Base-by-base conservation (phyloP, 2,329 filamentous ascomycete species). In the Pseudocercospora cruenta region DNA sequence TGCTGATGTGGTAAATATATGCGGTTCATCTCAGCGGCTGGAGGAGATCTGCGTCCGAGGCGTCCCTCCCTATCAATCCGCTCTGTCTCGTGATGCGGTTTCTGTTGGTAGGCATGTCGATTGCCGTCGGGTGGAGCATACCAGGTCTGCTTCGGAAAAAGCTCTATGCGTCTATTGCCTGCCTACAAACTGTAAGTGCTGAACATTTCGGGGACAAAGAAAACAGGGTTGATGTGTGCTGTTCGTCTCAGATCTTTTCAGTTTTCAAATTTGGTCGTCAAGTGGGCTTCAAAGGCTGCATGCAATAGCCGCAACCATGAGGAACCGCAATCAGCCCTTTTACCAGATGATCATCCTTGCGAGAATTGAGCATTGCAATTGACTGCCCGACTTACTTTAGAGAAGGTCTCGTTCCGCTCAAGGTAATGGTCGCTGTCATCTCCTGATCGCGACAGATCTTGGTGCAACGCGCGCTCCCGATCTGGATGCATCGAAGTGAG, bases 201-300 rank as follows among this genome's bases (percentile, higher is more conserved):
- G 7, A 31, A 22, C 10, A 7, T 2, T 26, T 31, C 14, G 7
- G 14, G 4, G 21, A 8, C 33, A 9, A 47, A 16, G 21, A 26
- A 36, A 26, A 45, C 45, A 55, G 59, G 16, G 19, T 14, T 55
- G 26, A 19, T 4, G 7, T 26, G 39, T 43, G 39, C 0, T 10
- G 9, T 47, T 22, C 14, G 22, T 14, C 58, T 91, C 89, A 91
- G 89, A 85, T 91, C 88, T 91, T 91, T 91, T 90, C 88, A 91
- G 88, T 90, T 86, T 84, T 78, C 3, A 7, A 10, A 28, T 22
- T 28, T 53, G 36, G 64, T 71, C 72, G 64, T 73, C 73, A 75
- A 62, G 14, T 63, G 63, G 43, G 36, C 51, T 60, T 60, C 62
- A 49, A 68, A 74, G 74, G 73, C 68, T 75, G 61, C 57, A 69